Conservation (phyloP, 2,329 filamentous ascomycete genomes). For the Aspergillus hiratsukae region DNA sequence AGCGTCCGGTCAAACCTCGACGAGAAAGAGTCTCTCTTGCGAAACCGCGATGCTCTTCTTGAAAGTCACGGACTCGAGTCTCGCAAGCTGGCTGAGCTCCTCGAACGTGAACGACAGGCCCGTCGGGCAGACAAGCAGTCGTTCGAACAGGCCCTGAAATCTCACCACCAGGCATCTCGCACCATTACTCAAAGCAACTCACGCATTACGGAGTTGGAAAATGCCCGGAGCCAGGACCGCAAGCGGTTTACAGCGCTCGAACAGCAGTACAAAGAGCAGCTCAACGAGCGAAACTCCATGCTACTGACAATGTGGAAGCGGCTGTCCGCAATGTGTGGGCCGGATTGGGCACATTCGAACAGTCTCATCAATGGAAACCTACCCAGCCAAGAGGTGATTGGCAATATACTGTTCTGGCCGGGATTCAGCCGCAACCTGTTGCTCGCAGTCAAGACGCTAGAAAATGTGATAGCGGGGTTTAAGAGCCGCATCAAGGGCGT, state of each 20-base stretch:
- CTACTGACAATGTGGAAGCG: constrained; percentile 87
- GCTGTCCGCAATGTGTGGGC: constrained; percentile 77
- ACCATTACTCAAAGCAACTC: constrained; percentile 81
- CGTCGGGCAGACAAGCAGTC: constrained; percentile 83
- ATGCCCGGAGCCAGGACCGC: constrained; percentile 70
- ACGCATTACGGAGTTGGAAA: constrained; percentile 80
- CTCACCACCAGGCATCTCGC: constrained; percentile 78
- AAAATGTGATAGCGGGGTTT: constrained; percentile 73
- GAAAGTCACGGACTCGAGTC: constrained; percentile 86
- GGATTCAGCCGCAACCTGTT: constrained; percentile 89
- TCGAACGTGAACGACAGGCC: constrained; percentile 83
- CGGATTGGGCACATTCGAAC: constrained; percentile 88
- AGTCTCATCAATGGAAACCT: constrained; percentile 83
- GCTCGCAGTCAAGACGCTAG: constrained; percentile 79
- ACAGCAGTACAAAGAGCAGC: constrained; percentile 75
- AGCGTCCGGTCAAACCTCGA: constrained; percentile 68
- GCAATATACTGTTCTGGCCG: constrained; percentile 68
- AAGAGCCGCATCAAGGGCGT: constrained; percentile 73
- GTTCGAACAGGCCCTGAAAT: constrained; percentile 83
- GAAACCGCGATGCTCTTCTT: constrained; percentile 80
- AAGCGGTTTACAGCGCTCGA: constrained; percentile 73
- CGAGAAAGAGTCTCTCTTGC: constrained; percentile 89
- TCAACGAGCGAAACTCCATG: constrained; percentile 83
- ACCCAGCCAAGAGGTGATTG: constrained; percentile 79
- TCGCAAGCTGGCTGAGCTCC: constrained; percentile 75